Evolutionary conservation across 225 moss, liverwort and hornwort genomes (phyloP).

Genomic region (Antitrichia curtipendula): DNA sequence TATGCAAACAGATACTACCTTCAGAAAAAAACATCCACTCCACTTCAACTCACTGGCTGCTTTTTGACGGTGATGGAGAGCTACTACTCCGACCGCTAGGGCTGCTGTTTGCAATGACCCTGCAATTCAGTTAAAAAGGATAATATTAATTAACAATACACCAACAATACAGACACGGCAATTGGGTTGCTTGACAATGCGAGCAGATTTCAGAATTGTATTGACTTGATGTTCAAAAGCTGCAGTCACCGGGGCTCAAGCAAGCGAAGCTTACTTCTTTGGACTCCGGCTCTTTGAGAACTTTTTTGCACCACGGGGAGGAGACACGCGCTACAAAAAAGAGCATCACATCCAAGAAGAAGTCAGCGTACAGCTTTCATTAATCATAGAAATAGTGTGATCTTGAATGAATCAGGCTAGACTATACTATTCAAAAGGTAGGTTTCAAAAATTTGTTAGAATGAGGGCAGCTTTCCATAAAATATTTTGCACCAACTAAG

Average conservation of each 20-base stretch:
- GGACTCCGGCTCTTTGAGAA: slow-evolving; percentile 91
- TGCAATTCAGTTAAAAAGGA: background rate
- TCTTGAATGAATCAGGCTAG: background rate
- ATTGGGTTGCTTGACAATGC: background rate
- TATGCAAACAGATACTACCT: slow-evolving; percentile 32
- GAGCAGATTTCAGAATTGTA: background rate
- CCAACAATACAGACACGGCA: background rate
- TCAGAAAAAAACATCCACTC: slow-evolving; percentile 7
- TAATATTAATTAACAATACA: background rate
- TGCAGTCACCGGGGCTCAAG: background rate
- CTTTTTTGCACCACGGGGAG: slow-evolving; percentile 54
- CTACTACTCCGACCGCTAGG: slow-evolving; percentile 83
- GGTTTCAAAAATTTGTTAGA: background rate
- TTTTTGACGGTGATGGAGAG: slow-evolving; percentile 83
- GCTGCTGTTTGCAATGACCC: slow-evolving; percentile 66
- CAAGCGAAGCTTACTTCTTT: slow-evolving; percentile 39
- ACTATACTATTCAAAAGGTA: background rate
- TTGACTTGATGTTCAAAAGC: background rate
- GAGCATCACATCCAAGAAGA: background rate
- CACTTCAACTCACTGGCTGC: slow-evolving; percentile 62
- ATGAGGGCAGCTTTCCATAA: background rate
- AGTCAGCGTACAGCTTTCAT: background rate
- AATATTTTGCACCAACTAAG: background rate
- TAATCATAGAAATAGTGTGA: background rate
- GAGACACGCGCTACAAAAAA: slow-evolving; percentile 40